Evolutionary conservation across 2,329 filamentous ascomycete species (phyloP), one percentile per base, ranked within the genome.

Genomic region (Aspergillus aculeatus): DNA sequence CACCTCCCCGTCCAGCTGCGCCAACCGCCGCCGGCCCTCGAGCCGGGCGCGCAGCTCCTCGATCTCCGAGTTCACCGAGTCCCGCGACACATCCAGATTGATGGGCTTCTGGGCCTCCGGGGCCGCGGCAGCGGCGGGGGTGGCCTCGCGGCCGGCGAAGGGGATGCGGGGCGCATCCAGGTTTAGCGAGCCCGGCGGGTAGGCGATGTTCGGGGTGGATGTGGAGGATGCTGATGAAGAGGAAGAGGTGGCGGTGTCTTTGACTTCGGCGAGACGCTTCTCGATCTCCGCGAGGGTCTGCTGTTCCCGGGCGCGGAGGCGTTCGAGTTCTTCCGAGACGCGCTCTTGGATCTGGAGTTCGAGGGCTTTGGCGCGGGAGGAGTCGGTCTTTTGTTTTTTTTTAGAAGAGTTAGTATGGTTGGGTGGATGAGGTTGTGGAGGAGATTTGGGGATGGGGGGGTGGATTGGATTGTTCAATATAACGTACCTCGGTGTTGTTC

Each of bases 341-440:
- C 94, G 93, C 73, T 86, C 81, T 81, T 97, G 93, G 76, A 96
- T 88, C 70, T 94, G 89, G 64, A 95, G 86, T 80, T 98, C 94
- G 76, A 92, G 81, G 72, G 88, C 83, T 79, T 91, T 91, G 70
- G 89, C 84, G 74, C 94, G 92, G 66, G 92, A 93, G 61, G 88
- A 87, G 80, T 98, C 93, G 78, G 90, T 94, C 94, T 98, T 55
- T 54, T 61, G 56, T 54, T 61, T 44, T n/a, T n/a, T 60, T 50
- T 57, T 24, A 47, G 47, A 52, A 54, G 47, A 32, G 32, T 7
- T 41, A 26, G 16, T 38, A 24, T 38, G 16, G 16, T 56, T 31
- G 48, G 47, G 16, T 49, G 11, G 4, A 10, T 10, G 19, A n/a
- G n/a, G 26, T 16, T 50, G 49, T 10, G 19, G n/a, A 19, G 29